These are phyloP conservation scores for Tilletia setariae DNA, from an alignment of 1,284 basidiomycete species.

Conservation along the genomic window DNA sequence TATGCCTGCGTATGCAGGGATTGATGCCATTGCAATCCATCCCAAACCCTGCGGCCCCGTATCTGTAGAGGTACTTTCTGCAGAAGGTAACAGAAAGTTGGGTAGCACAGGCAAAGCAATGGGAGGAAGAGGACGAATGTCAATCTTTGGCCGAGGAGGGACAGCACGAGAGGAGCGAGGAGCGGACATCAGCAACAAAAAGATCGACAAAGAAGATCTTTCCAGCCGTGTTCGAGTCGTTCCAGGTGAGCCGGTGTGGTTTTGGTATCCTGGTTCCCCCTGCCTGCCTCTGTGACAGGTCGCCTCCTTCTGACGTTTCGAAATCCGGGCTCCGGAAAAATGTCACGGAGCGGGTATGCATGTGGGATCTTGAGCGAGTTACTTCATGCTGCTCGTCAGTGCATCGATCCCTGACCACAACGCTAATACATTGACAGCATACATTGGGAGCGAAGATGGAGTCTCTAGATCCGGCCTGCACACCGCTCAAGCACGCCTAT, in stretches of 20 bases:
- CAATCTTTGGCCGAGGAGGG: slow-evolving; percentile 4
- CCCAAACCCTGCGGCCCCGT: background rate
- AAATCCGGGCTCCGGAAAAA: no score
- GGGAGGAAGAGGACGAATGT: background rate
- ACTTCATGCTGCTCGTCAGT: no score
- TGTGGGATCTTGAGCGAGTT: no score
- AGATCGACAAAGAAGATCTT: no score
- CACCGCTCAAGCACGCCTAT: slow-evolving; percentile 80
- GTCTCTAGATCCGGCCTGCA: slow-evolving; percentile 72
- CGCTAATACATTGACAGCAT: background rate
- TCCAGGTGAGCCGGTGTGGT: no score
- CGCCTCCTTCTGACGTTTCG: no score
- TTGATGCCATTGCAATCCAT: slow-evolving; percentile 1
- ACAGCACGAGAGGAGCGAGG: background rate
- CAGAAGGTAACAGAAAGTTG: background rate
- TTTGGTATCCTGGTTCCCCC: no score
- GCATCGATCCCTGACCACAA: no score
- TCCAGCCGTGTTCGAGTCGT: no score
- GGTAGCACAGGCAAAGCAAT: background rate
- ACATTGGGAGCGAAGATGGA: slow-evolving; percentile 29
- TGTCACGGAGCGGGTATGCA: no score
- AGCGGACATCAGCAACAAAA: background rate
- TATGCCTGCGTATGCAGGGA: slow-evolving; percentile 28
- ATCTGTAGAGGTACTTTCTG: background rate
- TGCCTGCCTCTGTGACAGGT: no score